phyloP scores from a whole-genome alignment of 345 rosid genomes.

The Ceriops zippeliana region DNA sequence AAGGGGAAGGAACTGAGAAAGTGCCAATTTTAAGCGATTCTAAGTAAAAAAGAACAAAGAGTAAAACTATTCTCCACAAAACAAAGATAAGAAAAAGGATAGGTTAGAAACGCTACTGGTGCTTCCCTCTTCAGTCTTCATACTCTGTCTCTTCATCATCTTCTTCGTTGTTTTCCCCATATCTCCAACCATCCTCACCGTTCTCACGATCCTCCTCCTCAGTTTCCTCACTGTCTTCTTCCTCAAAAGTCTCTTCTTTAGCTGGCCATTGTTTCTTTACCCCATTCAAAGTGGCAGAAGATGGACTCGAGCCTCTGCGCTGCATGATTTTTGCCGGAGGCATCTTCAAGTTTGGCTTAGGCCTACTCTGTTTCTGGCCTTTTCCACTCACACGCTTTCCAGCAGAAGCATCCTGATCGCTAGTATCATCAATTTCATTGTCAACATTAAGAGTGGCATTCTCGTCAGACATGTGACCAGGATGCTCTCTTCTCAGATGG shows the following conservation, averaged over 20 bases:
- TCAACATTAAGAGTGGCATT: constrained; percentile 46
- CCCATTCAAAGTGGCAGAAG: constrained; percentile 44
- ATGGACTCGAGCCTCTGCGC: constrained; percentile 59
- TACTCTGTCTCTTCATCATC: constrained; percentile 94
- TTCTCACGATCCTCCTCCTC: constrained; percentile 79
- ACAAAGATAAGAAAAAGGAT: not conserved
- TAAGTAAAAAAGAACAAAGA: not conserved
- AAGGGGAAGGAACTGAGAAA: too few species aligned
- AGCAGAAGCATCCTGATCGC: constrained; percentile 69
- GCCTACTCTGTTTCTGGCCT: constrained; percentile 56
- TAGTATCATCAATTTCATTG: constrained; percentile 73
- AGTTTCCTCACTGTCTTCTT: constrained; percentile 87
- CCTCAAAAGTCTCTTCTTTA: constrained; percentile 56
- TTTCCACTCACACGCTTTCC: constrained; percentile 63
- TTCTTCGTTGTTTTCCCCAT: constrained; percentile 61
- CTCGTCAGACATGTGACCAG: constrained; percentile 70
- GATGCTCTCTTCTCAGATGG: constrained; percentile 92
- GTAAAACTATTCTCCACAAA: not conserved
- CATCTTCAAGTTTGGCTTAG: constrained; percentile 58
- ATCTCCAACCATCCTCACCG: constrained; percentile 80
- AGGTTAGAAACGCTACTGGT: not conserved
- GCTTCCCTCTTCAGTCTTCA: constrained; percentile 51
- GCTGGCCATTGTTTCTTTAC: constrained; percentile 59
- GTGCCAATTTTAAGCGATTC: too few species aligned
- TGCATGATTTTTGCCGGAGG: constrained; percentile 55